Conservation (phyloP, 345 rosid species). For the Punica granatum region DNA sequence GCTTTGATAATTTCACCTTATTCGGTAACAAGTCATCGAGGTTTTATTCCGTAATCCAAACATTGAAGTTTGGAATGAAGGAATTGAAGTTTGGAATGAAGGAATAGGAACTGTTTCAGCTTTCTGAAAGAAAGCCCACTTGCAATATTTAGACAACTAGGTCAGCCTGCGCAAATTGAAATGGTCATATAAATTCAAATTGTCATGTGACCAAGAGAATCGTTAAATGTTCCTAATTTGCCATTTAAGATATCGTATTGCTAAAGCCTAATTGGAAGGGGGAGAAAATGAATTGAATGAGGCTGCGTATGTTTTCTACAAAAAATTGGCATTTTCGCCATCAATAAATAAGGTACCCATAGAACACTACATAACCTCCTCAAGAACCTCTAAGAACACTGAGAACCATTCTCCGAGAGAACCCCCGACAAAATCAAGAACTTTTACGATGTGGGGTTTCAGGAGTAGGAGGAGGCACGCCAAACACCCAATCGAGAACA, state of each 20-base stretch:
- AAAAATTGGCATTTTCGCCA: neutral
- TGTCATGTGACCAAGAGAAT: neutral
- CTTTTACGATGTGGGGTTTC: conserved; percentile 45
- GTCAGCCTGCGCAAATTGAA: neutral
- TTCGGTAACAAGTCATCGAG: too few relatives aligned
- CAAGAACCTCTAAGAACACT: neutral
- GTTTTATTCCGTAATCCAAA: too few relatives aligned
- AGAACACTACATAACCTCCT: neutral
- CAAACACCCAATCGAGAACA: conserved; percentile 93
- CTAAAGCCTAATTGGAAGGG: neutral
- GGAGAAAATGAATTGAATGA: neutral
- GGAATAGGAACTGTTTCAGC: too few relatives aligned
- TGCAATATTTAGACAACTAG: too few relatives aligned
- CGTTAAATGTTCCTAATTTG: neutral
- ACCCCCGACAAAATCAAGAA: neutral
- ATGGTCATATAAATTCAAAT: neutral
- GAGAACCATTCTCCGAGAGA: neutral
- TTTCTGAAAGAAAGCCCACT: too few relatives aligned
- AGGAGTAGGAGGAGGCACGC: conserved; percentile 61
- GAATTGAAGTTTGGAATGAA: too few relatives aligned
- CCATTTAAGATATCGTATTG: neutral
- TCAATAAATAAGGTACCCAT: neutral
- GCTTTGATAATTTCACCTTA: too few relatives aligned
- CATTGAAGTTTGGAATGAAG: too few relatives aligned
- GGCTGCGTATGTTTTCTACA: neutral